Percentiles rank a stretch among this genome's conserved stretches.
These are phyloP conservation scores for Gossypium longicalyx DNA, from an alignment of 345 rosid species.

Conservation along the genomic window DNA sequence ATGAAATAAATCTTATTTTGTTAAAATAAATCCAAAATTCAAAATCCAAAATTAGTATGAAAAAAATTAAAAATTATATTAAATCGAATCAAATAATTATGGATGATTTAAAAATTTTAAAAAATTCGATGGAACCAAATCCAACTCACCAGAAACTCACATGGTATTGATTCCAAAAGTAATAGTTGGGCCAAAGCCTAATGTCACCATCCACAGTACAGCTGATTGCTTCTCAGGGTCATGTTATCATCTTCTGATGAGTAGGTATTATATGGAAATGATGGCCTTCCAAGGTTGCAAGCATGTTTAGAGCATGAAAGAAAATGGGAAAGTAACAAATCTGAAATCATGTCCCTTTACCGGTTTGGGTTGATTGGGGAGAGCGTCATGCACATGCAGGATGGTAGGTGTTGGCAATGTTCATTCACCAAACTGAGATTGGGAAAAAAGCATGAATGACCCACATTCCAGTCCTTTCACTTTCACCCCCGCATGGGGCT, in stretches of 20 bases:
- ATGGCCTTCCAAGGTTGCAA: background rate
- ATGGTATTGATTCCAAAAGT: background rate
- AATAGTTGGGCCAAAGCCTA: background rate
- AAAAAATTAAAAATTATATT: too few relatives aligned
- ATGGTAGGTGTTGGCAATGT: conserved; percentile 1
- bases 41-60: too few relatives aligned
- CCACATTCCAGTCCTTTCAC: conserved; percentile 8
- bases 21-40: too few relatives aligned
- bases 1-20: too few relatives aligned
- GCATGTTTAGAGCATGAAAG: background rate
- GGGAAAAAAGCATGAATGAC: background rate
- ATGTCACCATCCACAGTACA: background rate
- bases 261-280: background rate
- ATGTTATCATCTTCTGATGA: background rate
- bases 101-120: too few relatives aligned
- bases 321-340: background rate
- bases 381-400: background rate
- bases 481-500: conserved; percentile 6
- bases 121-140: too few relatives aligned
- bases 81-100: too few relatives aligned
- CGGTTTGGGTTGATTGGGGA: background rate
- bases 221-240: background rate
- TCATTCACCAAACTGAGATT: background rate
- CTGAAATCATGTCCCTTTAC: background rate
- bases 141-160: too few relatives aligned